Percentiles rank a stretch among this genome's conserved stretches.
These are phyloP conservation scores for Aureobasidium sp. DNA, from an alignment of 2,329 filamentous ascomycete genomes.

Conservation along the genomic window DNA sequence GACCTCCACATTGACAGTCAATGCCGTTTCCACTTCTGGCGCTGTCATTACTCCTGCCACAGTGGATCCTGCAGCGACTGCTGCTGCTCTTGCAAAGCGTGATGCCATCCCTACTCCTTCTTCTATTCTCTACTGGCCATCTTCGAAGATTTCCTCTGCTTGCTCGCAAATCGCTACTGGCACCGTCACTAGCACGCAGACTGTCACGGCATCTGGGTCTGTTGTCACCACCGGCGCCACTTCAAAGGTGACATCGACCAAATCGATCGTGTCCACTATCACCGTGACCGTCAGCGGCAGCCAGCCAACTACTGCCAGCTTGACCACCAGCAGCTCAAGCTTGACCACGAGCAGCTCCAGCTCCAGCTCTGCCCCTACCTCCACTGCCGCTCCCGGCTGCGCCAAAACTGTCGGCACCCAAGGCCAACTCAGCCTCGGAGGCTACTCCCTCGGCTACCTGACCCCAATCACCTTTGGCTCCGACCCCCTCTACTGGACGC, in stretches of 20 bases:
- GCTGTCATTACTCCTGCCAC: constrained; percentile 1
- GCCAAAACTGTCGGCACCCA: neutral
- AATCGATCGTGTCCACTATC: neutral
- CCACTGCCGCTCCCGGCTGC: neutral
- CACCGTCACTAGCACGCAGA: neutral
- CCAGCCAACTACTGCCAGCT: neutral
- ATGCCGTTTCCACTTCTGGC: constrained; percentile 5
- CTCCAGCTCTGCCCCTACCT: neutral
- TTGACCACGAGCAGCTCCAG: neutral
- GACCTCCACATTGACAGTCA: neutral
- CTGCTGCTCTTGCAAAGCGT: neutral
- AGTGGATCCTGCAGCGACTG: neutral
- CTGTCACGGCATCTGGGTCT: neutral
- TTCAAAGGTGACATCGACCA: neutral
- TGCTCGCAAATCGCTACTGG: constrained; percentile 18
- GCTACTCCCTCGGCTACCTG: neutral
- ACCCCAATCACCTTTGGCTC: neutral
- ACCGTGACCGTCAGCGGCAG: neutral
- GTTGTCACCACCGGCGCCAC: neutral
- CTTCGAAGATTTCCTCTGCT: constrained; percentile 15
- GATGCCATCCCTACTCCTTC: constrained; percentile 5
- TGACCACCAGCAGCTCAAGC: neutral
- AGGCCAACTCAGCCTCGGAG: constrained; percentile 4
- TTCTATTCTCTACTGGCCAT: constrained; percentile 8
- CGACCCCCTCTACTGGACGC: neutral